Evolutionary conservation across 1,139 yeast genomes (phyloP).

Genomic region (Diutina catenulata): DNA sequence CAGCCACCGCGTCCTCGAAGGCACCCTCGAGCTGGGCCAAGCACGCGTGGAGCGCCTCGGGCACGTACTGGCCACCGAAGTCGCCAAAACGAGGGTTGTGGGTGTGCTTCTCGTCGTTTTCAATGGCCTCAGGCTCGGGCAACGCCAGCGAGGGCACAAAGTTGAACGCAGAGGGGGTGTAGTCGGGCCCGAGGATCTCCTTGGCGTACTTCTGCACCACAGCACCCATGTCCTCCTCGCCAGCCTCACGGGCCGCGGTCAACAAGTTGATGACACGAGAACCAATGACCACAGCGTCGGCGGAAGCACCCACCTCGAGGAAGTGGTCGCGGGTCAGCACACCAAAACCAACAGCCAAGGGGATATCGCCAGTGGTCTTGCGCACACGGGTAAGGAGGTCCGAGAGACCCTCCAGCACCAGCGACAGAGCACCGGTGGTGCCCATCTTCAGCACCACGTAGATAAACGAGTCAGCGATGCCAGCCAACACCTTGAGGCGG

Average conservation of each 20-base stretch:
- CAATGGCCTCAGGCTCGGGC: neutral
- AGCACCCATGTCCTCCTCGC: constrained; percentile 15
- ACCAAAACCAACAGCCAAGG: constrained; percentile 96
- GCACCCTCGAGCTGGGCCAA: constrained; percentile 79
- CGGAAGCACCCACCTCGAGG: constrained; percentile 59
- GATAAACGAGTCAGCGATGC: constrained; percentile 87
- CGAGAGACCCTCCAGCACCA: constrained; percentile 54
- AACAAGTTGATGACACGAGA: constrained; percentile 67
- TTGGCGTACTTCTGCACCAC: constrained; percentile 57
- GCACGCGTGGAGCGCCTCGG: constrained; percentile 91
- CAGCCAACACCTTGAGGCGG: constrained; percentile 63
- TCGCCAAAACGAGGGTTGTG: constrained; percentile 78
- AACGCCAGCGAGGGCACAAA: constrained; percentile 20
- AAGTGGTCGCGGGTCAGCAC: constrained; percentile 90
- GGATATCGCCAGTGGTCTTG: constrained; percentile 56
- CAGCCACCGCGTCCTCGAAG: constrained; percentile 79
- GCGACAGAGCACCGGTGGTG: constrained; percentile 77
- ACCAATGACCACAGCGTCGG: constrained; percentile 96
- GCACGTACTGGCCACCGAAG: constrained; percentile 98
- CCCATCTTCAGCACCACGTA: constrained; percentile 98
- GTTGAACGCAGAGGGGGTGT: constrained; percentile 13
- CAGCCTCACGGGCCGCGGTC: constrained; percentile 48
- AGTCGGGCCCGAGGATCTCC: constrained; percentile 56
- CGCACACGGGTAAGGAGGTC: constrained; percentile 67
- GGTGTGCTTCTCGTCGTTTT: constrained; percentile 41